These are phyloP conservation scores for Tieghemostelium lacteum DNA, from an alignment of 78 protist species.

Conservation along the genomic window DNA sequence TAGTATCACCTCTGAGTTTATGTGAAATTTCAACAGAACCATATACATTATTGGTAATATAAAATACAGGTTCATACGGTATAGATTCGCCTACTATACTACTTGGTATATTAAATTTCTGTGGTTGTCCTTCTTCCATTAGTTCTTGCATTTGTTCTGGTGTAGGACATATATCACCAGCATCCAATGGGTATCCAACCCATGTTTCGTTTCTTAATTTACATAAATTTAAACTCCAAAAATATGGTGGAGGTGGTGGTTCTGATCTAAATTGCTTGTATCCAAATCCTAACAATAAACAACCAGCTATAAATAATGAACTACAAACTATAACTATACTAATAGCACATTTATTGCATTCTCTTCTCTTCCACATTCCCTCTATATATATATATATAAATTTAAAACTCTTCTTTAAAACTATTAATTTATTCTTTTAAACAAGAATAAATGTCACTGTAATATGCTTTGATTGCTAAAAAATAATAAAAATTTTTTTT, in stretches of 20 bases:
- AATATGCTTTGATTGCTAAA: too few species aligned
- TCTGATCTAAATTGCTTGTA: conserved; percentile 8
- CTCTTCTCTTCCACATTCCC: background rate
- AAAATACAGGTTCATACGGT: conserved; percentile 25
- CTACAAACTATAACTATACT: background rate
- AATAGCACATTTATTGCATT: conserved; percentile 21
- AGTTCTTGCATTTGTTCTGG: background rate
- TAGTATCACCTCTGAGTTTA: background rate
- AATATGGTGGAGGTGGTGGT: conserved; percentile 68
- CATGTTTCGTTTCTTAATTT: background rate
- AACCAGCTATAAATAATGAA: conserved; percentile 26
- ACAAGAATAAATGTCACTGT: too few species aligned
- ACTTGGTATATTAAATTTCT: conserved; percentile 1
- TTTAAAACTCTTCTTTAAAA: too few species aligned
- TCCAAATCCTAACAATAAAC: conserved; percentile 23
- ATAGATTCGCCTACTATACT: conserved; percentile 23
- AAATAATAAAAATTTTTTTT: too few species aligned
- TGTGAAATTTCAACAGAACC: conserved; percentile 23
- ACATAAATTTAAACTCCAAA: conserved; percentile 24
- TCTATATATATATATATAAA: too few species aligned
- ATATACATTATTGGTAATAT: conserved; percentile 48
- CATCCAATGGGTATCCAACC: conserved; percentile 9
- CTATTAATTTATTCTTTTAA: too few species aligned
- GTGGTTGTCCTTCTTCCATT: background rate
- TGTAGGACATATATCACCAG: background rate